phyloP scores from a whole-genome alignment of 2,329 filamentous ascomycete species.

The Thielaviopsis punctulata region DNA sequence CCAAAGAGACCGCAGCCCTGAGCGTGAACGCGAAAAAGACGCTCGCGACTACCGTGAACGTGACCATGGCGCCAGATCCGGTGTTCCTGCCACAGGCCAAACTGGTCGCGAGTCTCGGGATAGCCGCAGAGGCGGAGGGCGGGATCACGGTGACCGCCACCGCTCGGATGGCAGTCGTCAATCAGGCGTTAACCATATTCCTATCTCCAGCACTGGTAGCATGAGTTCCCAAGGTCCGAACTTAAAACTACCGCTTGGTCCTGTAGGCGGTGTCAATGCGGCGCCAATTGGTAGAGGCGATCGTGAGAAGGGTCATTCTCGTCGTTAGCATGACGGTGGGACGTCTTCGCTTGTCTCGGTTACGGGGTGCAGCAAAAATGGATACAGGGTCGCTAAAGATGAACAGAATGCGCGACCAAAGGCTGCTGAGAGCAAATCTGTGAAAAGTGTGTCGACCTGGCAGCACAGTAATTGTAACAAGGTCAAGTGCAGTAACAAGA shows the following conservation, averaged over 20 bases:
- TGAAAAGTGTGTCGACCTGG: too few relatives aligned
- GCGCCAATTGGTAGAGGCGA: constrained; percentile 8
- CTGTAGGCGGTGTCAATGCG: constrained; percentile 8
- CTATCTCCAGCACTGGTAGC: neutral
- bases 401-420: too few relatives aligned
- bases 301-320: constrained; percentile 21
- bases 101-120: constrained; percentile 16
- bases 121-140: constrained; percentile 4
- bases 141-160: constrained; percentile 13
- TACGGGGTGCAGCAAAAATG: neutral
- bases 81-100: constrained; percentile 14
- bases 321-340: constrained; percentile 15
- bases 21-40: constrained; percentile 32
- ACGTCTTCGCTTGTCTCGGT: neutral
- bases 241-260: neutral
- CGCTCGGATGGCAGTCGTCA: constrained; percentile 1
- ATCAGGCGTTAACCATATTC: constrained; percentile 5
- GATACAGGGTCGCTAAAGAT: too few relatives aligned
- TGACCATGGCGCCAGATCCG: constrained; percentile 19
- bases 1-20: constrained; percentile 28
- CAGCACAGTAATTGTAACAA: neutral
- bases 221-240: neutral
- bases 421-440: too few relatives aligned
- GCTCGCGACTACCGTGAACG: constrained; percentile 27
- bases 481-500: neutral